Conservation (phyloP, 163 green algal genomes). For the Trebouxiophyceae sp. region DNA sequence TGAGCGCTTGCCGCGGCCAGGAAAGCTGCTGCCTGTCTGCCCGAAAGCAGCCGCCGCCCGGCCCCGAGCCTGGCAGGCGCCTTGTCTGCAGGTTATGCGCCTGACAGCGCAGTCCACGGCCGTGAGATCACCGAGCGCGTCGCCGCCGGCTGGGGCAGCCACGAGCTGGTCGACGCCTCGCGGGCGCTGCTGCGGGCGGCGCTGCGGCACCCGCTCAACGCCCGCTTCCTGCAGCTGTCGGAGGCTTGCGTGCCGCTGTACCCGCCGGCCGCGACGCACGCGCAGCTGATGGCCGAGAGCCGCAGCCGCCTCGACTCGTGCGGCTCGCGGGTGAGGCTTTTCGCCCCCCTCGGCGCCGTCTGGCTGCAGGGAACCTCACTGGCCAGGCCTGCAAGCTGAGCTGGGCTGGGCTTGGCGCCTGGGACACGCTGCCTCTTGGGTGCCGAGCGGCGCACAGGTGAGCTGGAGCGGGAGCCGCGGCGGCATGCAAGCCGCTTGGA, state of each 20-base stretch:
- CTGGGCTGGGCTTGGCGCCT: too few relatives aligned
- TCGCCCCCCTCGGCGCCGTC: too few relatives aligned
- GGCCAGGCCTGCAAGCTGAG: too few relatives aligned
- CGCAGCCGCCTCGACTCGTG: constrained; percentile 19
- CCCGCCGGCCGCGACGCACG: constrained; percentile 14
- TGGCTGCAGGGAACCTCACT: too few relatives aligned
- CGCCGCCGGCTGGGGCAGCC: constrained; percentile 15
- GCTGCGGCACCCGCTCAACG: constrained; percentile 24
- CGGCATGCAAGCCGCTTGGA: too few relatives aligned
- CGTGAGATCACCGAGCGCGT: constrained; percentile 8
- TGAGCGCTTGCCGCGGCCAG: too few relatives aligned
- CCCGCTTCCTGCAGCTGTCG: constrained; percentile 26
- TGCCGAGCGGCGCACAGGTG: too few relatives aligned
- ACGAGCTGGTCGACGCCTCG: constrained; percentile 19
- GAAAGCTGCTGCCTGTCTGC: too few relatives aligned
- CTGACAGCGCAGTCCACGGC: constrained; percentile 16
- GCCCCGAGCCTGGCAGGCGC: too few relatives aligned
- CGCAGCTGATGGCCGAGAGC: constrained; percentile 22
- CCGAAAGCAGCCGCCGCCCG: too few relatives aligned
- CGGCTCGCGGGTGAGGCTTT: background rate
- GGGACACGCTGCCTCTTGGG: too few relatives aligned
- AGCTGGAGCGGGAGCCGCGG: too few relatives aligned
- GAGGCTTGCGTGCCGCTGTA: constrained; percentile 27
- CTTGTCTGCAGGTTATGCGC: constrained; percentile 18
- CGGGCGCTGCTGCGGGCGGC: constrained; percentile 13